A percentile compares a stretch with the other conserved stretches of the same genome.
Evolutionary conservation across 371 early-diverging fungal species (phyloP).

Genomic region (Chytridium lagenaria): DNA sequence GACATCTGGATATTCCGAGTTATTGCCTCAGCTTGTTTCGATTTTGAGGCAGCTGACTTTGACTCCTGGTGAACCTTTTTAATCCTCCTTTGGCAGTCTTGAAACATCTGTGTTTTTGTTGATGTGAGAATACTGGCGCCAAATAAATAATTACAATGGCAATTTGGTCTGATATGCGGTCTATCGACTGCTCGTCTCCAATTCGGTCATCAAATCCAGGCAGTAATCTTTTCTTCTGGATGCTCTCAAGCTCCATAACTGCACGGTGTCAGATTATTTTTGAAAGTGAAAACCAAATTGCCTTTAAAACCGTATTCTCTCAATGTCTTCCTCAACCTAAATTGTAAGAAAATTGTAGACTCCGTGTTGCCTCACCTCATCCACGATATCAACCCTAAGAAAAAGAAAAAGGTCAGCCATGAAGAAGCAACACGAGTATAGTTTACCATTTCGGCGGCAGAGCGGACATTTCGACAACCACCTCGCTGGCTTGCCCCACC

Average conservation of each 20-base stretch:
- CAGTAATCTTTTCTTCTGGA: slow-evolving; percentile 89
- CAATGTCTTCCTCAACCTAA: slow-evolving; percentile 53
- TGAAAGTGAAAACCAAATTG: slow-evolving; percentile 16
- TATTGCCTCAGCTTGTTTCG: slow-evolving; percentile 72
- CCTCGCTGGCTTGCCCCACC: slow-evolving; percentile 30
- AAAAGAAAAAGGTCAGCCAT: slow-evolving; percentile 24
- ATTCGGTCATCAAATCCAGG: slow-evolving; percentile 93
- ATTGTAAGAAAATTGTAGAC: too few relatives aligned
- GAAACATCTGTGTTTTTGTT: slow-evolving; percentile 71
- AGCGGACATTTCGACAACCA: slow-evolving; percentile 67
- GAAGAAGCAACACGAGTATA: neutral
- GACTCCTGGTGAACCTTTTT: slow-evolving; percentile 68
- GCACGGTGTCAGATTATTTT: slow-evolving; percentile 8
- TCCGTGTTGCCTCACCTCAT: slow-evolving; percentile 80
- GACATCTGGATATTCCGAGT: slow-evolving; percentile 87
- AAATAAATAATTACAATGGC: slow-evolving; percentile 66
- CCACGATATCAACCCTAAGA: slow-evolving; percentile 84
- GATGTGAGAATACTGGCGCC: neutral
- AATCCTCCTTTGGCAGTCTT: slow-evolving; percentile 78
- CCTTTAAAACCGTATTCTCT: slow-evolving; percentile 66
- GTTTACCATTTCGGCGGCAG: slow-evolving; percentile 86
- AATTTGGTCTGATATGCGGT: slow-evolving; percentile 78
- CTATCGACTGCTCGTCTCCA: slow-evolving; percentile 84
- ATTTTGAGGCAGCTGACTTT: slow-evolving; percentile 41
- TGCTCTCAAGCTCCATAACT: slow-evolving; percentile 82